Conservation (phyloP, 2,329 filamentous ascomycete species). For the Periconia sp. region DNA sequence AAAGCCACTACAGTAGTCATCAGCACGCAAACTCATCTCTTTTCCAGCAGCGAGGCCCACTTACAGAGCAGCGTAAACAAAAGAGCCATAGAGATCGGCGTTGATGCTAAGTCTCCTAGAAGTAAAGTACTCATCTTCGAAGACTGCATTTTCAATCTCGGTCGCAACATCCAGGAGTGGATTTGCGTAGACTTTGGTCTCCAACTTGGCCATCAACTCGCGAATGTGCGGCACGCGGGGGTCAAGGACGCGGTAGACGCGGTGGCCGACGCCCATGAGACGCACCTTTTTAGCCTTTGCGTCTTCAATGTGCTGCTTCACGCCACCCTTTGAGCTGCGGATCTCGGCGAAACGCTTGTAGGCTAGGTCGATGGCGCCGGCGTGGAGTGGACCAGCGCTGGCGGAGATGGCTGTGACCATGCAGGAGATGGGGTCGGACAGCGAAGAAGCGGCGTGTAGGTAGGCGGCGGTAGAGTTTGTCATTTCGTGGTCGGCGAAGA, state of each 20-base stretch:
- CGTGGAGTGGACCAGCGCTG: slow-evolving; percentile 64
- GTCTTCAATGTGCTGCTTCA: slow-evolving; percentile 53
- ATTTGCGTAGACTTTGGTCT: slow-evolving; percentile 24
- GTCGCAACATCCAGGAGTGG: slow-evolving; percentile 46
- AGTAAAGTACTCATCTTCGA: slow-evolving; percentile 1
- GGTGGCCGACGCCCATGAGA: slow-evolving; percentile 63
- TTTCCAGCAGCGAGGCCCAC: too few species aligned
- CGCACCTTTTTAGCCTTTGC: slow-evolving; percentile 60
- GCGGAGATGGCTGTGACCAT: slow-evolving; percentile 60
- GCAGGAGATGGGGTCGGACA: slow-evolving; percentile 62
- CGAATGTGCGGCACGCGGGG: slow-evolving; percentile 59
- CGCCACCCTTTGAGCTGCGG: slow-evolving; percentile 58
- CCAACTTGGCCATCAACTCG: slow-evolving; percentile 53
- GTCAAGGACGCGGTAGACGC: slow-evolving; percentile 62
- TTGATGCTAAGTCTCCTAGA: slow-evolving; percentile 3
- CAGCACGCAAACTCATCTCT: neutral
- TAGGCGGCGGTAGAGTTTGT: slow-evolving; percentile 64
- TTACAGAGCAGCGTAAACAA: slow-evolving; percentile 7
- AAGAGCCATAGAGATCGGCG: slow-evolving; percentile 7
- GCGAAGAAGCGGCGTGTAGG: slow-evolving; percentile 61
- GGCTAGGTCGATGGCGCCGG: slow-evolving; percentile 64
- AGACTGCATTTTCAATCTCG: slow-evolving; percentile 40
- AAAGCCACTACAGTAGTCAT: slow-evolving; percentile 1
- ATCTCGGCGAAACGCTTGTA: slow-evolving; percentile 62
- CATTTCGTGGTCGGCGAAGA: slow-evolving; percentile 66